Evolutionary conservation across 257 asterid genomes (phyloP).

Genomic region (Salvia splendens): DNA sequence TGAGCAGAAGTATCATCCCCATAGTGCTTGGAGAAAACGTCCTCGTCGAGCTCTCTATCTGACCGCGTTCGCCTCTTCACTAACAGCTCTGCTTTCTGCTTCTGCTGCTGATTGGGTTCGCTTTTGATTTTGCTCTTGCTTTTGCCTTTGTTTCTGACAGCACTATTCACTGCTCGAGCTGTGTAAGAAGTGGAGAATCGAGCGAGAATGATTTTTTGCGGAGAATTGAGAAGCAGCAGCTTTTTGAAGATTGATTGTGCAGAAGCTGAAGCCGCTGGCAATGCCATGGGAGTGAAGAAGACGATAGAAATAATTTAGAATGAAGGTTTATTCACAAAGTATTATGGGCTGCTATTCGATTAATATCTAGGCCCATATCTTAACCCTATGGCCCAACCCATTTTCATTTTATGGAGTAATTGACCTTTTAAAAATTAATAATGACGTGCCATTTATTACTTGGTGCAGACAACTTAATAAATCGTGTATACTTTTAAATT

Average conservation of each 20-base stretch:
- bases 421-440: too few relatives aligned
- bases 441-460: too few relatives aligned
- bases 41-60: slow-evolving; percentile 71
- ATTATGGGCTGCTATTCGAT: neutral
- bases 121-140: slow-evolving; percentile 31
- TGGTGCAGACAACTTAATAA: too few relatives aligned
- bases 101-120: slow-evolving; percentile 35
- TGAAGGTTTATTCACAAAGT: neutral
- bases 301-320: neutral
- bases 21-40: slow-evolving; percentile 47
- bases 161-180: slow-evolving; percentile 19
- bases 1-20: slow-evolving; percentile 66
- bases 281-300: slow-evolving; percentile 37
- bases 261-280: slow-evolving; percentile 43
- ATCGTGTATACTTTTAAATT: too few relatives aligned
- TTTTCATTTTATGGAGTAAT: too few relatives aligned
- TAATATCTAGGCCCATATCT: neutral
- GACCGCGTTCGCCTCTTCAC: slow-evolving; percentile 89
- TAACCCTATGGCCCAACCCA: neutral
- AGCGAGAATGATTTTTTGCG: slow-evolving; percentile 26
- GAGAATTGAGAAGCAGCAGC: slow-evolving; percentile 47
- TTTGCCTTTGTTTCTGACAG: slow-evolving; percentile 34
- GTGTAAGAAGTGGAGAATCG: slow-evolving; percentile 35
- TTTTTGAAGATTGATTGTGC: slow-evolving; percentile 48
- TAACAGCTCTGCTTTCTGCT: slow-evolving; percentile 43